These are phyloP conservation scores for Trichoderma parareesei DNA, from an alignment of 495 filamentous ascomycete species.

Conservation along the genomic window DNA sequence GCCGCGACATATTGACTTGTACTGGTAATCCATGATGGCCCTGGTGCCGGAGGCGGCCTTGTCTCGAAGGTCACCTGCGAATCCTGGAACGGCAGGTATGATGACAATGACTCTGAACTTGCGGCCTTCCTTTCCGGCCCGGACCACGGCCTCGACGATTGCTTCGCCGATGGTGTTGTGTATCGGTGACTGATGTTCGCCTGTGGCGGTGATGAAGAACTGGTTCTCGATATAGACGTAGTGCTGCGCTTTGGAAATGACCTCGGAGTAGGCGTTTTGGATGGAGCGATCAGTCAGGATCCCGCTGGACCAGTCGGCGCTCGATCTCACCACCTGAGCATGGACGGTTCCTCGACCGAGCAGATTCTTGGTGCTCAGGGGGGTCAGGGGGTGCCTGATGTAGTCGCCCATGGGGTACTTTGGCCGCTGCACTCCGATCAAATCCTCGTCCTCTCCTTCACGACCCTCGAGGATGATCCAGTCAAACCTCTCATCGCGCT, in stretches of 20 bases:
- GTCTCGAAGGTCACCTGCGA: constrained; percentile 81
- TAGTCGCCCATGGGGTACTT: constrained; percentile 83
- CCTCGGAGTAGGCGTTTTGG: constrained; percentile 80
- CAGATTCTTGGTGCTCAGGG: constrained; percentile 43
- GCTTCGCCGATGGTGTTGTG: constrained; percentile 79
- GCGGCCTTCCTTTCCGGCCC: constrained; percentile 71
- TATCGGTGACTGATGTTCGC: constrained; percentile 74
- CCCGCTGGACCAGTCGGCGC: constrained; percentile 90
- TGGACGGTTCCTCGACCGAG: constrained; percentile 57
- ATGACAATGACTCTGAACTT: constrained; percentile 89
- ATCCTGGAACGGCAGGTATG: constrained; percentile 87
- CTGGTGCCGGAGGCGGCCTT: constrained; percentile 76
- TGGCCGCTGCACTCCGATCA: constrained; percentile 79
- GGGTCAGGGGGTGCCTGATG: constrained; percentile 66
- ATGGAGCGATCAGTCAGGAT: constrained; percentile 86
- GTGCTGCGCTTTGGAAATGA: constrained; percentile 78
- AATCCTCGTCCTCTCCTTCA: constrained; percentile 68
- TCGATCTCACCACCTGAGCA: constrained; percentile 80
- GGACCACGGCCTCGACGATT: constrained; percentile 83
- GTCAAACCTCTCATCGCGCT: constrained; percentile 67
- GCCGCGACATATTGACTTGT: constrained; percentile 87
- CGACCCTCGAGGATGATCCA: constrained; percentile 80
- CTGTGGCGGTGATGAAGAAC: constrained; percentile 95
- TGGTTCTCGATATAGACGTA: constrained; percentile 98
- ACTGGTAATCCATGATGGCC: constrained; percentile 98